Evolutionary conservation across 2,329 filamentous ascomycete genomes (phyloP), one percentile per base, ranked within the genome.

Genomic region (Gaeumannomyces tritici): DNA sequence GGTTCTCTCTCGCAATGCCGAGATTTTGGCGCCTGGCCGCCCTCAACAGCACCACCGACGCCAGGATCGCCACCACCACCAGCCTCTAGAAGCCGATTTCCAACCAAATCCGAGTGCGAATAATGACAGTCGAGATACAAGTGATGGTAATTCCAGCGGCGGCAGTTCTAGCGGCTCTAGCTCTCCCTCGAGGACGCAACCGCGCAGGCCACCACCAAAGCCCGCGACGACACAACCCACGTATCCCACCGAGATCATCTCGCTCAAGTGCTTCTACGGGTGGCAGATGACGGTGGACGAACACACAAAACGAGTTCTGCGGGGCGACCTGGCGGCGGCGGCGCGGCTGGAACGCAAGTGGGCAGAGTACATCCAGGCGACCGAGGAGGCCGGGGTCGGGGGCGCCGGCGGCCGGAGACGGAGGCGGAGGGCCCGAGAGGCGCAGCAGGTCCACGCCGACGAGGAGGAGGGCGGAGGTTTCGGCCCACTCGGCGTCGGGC

Each of bases 231-330:
- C 70, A 24, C 51, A 57, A 2, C 61, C 80, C 12, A 82, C 82
- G 0, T 93, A 88, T 68, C 90, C 91, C 0, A 84, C 85, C 1
- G 88, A 96, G 71, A 85, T 96, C 63, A 91, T 98, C 64, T 81
- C 86, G 7, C 81, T 98, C 56, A 97, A 96, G 74, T 96, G 92
- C 74, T 98, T 93, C 77, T 96, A 96, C 73, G 91, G 89, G 55
- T 97, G 91, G 85, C 93, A 98, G 75, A 90, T 91, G 76, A 97
- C 92, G 0, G 92, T 97, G 5, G 89, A 97, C 67, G 92, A 97
- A 73, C 93, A 98, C 74, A 92, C 87, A 61, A 93, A 93, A 76
- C 85, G 93, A 4, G 90, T 97, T 0, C 74, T 96, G 61, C 80
- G 84, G 5, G 91, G 91, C 8, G 90, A 96, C 65, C 83, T 91